Conservation (phyloP, 2,329 filamentous ascomycete species). For the Furcasterigmium sp. region DNA sequence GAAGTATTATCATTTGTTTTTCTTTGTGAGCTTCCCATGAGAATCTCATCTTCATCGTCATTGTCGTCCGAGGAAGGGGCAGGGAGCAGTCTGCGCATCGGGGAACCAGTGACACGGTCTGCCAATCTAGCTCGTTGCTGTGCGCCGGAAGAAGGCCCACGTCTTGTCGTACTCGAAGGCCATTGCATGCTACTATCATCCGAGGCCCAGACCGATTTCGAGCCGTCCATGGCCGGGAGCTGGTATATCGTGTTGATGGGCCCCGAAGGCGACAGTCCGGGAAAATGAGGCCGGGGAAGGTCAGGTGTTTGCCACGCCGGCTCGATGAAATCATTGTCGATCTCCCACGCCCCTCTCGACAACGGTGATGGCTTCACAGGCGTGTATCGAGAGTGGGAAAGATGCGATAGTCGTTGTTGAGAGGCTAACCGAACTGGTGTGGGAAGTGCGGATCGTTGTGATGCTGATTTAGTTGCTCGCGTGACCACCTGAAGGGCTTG, state of each 20-base stretch:
- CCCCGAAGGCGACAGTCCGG: slow-evolving; percentile 8
- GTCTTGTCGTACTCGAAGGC: neutral
- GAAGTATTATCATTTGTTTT: neutral
- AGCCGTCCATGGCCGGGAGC: slow-evolving; percentile 5
- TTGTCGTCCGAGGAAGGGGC: slow-evolving; percentile 12
- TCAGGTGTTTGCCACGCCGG: slow-evolving; percentile 32
- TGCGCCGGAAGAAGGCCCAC: too few relatives aligned
- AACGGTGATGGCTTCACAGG: slow-evolving; percentile 11
- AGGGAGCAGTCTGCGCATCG: slow-evolving; percentile 7
- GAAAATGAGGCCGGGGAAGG: slow-evolving; percentile 17
- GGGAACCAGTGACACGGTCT: neutral
- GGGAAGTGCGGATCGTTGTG: neutral
- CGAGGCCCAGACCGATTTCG: slow-evolving; percentile 10
- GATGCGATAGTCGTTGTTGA: slow-evolving; percentile 12
- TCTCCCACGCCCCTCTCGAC: slow-evolving; percentile 7
- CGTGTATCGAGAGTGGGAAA: slow-evolving; percentile 13
- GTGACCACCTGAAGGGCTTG: slow-evolving; percentile 13
- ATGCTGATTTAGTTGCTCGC: neutral
- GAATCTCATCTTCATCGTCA: slow-evolving; percentile 24
- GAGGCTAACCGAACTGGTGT: slow-evolving; percentile 1
- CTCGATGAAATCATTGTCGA: slow-evolving; percentile 19
- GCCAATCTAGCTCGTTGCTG: neutral
- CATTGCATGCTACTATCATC: neutral
- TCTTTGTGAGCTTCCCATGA: slow-evolving; percentile 5
- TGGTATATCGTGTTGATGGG: slow-evolving; percentile 5